Evolutionary conservation across 2,329 filamentous ascomycete species (phyloP).

Genomic region (Camillea tinctor): DNA sequence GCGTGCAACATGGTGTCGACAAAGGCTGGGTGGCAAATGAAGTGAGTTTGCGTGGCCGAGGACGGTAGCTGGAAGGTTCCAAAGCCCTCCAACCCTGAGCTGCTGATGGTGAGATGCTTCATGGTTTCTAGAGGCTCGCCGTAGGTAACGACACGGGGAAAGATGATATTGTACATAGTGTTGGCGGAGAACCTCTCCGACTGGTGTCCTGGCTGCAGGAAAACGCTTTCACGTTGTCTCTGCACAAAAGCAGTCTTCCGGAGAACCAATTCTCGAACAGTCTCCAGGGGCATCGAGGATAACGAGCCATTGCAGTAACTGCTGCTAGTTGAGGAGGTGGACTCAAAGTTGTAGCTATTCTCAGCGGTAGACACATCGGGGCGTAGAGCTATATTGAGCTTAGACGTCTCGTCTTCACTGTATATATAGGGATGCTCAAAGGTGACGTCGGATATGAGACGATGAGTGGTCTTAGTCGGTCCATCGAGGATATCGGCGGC

Average conservation of each 20-base stretch:
- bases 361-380: not conserved
- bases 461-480: not conserved
- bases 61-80: constrained; percentile 9
- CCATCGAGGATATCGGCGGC: constrained; percentile 5
- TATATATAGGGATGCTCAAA: constrained; percentile 6
- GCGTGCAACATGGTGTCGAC: constrained; percentile 33
- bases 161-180: constrained; percentile 29
- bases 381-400: not conserved
- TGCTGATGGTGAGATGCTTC: constrained; percentile 24
- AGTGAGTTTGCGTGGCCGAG: constrained; percentile 9
- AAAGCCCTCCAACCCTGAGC: constrained; percentile 19
- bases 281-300: not conserved
- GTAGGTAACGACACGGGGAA: constrained; percentile 31
- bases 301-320: not conserved
- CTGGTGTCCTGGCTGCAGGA: not conserved
- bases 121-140: constrained; percentile 25
- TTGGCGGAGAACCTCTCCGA: constrained; percentile 5
- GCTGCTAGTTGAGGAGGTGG: not conserved
- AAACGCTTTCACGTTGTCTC: not conserved
- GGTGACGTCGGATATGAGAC: constrained; percentile 3
- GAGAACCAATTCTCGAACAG: not conserved
- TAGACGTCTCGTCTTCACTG: not conserved
- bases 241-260: not conserved
- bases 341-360: not conserved
- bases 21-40: constrained; percentile 26